A percentile compares a stretch with the other conserved stretches of the same genome.
phyloP scores from a whole-genome alignment of 305 asterid species.

The Rubia tinctorum region DNA sequence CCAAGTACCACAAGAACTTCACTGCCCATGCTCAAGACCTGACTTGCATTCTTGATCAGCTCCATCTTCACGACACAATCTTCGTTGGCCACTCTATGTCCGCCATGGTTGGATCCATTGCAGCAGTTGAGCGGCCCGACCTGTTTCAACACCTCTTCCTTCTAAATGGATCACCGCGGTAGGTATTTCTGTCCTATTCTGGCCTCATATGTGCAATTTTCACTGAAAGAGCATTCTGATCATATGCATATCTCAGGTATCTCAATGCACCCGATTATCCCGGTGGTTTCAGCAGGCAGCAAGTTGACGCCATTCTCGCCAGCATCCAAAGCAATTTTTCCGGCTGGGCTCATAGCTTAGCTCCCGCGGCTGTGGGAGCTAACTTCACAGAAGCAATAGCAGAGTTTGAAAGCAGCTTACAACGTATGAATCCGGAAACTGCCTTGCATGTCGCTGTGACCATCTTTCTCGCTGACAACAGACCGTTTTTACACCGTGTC shows the following conservation, averaged over 20 bases:
- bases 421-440: background rate
- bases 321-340: background rate
- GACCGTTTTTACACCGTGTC: background rate
- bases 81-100: slow-evolving; percentile 21
- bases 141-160: slow-evolving; percentile 17
- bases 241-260: background rate
- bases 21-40: slow-evolving; percentile 16
- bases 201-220: background rate
- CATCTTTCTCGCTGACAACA: slow-evolving; percentile 1
- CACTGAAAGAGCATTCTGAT: background rate
- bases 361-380: background rate
- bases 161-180: slow-evolving; percentile 11
- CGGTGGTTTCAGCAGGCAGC: background rate
- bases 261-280: slow-evolving; percentile 1
- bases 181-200: background rate
- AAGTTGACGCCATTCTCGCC: background rate
- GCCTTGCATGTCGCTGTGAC: slow-evolving; percentile 5
- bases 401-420: background rate
- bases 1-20: slow-evolving; percentile 7
- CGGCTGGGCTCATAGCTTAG: slow-evolving; percentile 7
- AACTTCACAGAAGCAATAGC: background rate
- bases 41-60: slow-evolving; percentile 16
- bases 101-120: slow-evolving; percentile 19
- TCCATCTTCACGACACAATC: background rate
- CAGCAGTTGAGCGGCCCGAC: slow-evolving; percentile 12